A percentile compares a stretch with the other conserved stretches of the same genome.
These are phyloP conservation scores for Zygosaccharomyces rouxii DNA, from an alignment of 805 yeast species.

Conservation along the genomic window DNA sequence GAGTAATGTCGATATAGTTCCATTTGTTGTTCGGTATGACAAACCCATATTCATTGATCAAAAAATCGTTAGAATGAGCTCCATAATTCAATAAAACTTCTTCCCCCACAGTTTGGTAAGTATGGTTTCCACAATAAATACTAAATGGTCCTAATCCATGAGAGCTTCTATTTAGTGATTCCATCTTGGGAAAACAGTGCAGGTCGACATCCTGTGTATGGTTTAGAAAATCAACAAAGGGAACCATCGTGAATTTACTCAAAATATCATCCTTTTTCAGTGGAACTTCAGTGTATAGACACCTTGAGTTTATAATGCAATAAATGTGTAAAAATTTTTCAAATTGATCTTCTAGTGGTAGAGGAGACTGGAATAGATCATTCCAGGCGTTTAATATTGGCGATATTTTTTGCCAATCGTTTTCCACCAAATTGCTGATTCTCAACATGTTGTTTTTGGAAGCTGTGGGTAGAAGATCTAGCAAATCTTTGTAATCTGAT, in stretches of 20 bases:
- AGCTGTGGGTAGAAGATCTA: constrained; percentile 43
- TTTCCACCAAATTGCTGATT: constrained; percentile 41
- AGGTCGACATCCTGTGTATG: constrained; percentile 48
- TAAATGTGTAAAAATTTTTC: constrained; percentile 60
- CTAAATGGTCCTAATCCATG: constrained; percentile 33
- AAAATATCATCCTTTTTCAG: constrained; percentile 41
- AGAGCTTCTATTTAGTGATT: background rate
- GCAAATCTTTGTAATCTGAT: constrained; percentile 27
- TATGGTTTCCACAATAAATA: constrained; percentile 23
- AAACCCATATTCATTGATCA: constrained; percentile 87
- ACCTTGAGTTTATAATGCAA: constrained; percentile 88
- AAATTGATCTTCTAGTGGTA: constrained; percentile 10
- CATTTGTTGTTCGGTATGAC: constrained; percentile 52
- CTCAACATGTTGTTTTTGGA: constrained; percentile 39
- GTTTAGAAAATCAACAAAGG: constrained; percentile 83
- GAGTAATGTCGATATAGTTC: constrained; percentile 66
- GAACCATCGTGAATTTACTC: constrained; percentile 86
- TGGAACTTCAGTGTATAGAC: constrained; percentile 71
- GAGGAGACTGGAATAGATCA: constrained; percentile 1
- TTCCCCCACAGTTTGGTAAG: constrained; percentile 33
- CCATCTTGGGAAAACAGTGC: constrained; percentile 50
- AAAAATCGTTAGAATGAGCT: constrained; percentile 78
- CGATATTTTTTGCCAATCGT: constrained; percentile 42
- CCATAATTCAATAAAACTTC: constrained; percentile 80
- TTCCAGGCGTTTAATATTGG: constrained; percentile 27